Conservation (phyloP, 228 moss, liverwort and hornwort genomes). For the Sphagnum magellanicum region DNA sequence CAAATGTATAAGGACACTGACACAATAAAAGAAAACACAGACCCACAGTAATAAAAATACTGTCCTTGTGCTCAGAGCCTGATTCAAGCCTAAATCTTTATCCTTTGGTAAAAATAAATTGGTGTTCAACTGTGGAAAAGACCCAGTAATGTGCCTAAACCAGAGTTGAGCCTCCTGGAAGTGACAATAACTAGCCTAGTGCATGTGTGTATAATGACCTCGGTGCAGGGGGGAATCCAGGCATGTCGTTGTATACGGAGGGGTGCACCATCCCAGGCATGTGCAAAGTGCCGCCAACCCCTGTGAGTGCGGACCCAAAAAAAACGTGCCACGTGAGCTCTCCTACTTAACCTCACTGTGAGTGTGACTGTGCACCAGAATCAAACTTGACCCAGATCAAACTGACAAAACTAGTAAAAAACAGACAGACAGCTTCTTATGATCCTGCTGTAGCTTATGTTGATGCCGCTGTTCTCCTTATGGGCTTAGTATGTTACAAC, state of each 20-base stretch:
- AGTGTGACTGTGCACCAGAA: slow-evolving; percentile 8
- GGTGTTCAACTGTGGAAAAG: slow-evolving; percentile 3
- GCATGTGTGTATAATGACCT: slow-evolving; percentile 79
- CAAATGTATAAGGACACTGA: no score
- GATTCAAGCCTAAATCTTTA: no score
- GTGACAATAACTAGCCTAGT: slow-evolving; percentile 20
- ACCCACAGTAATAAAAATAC: no score
- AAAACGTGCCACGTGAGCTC: slow-evolving; percentile 54
- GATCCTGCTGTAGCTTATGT: no score
- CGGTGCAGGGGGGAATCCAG: slow-evolving; percentile 80
- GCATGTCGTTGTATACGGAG: slow-evolving; percentile 90
- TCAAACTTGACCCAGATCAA: slow-evolving; percentile 1
- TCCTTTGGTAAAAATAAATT: no score
- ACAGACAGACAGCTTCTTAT: no score
- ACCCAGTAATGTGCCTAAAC: slow-evolving; percentile 9
- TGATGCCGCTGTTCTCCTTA: not conserved
- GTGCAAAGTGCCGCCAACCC: slow-evolving; percentile 98
- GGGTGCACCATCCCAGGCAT: slow-evolving; percentile 89
- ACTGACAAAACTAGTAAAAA: not conserved
- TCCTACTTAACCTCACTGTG: not conserved
- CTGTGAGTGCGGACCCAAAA: slow-evolving; percentile 74
- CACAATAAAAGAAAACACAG: no score
- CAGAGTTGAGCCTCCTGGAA: slow-evolving; percentile 9
- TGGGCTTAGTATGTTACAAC: slow-evolving; percentile 10
- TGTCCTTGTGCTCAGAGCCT: no score